These are phyloP conservation scores for Zychaea mexicana DNA, from an alignment of 371 early-diverging fungal genomes.

Conservation along the genomic window DNA sequence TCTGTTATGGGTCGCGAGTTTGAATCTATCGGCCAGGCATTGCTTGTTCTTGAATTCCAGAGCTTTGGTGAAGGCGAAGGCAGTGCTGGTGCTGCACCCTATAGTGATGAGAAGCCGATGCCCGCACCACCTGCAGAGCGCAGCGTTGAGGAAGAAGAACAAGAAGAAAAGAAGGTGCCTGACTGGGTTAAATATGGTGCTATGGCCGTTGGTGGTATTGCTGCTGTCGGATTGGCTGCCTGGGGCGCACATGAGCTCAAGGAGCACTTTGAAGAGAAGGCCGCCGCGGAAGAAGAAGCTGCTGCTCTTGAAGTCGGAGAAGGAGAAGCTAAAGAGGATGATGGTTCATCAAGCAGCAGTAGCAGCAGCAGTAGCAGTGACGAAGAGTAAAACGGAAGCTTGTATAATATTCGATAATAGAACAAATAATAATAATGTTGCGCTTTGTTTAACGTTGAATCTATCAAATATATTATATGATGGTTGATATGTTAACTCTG, in stretches of 20 bases:
- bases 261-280: conserved; percentile 31
- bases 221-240: conserved; percentile 37
- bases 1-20: conserved; percentile 20
- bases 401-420: neutral
- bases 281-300: conserved; percentile 55
- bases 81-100: neutral
- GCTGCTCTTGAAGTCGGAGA: conserved; percentile 12
- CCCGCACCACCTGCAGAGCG: neutral
- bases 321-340: conserved; percentile 52
- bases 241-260: conserved; percentile 32
- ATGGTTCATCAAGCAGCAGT: conserved; percentile 7
- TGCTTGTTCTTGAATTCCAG: conserved; percentile 19
- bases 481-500: too few relatives aligned
- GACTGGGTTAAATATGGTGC: conserved; percentile 52
- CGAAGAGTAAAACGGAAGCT: conserved; percentile 53
- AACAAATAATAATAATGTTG: too few relatives aligned
- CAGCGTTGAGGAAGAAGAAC: conserved; percentile 7
- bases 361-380: conserved; percentile 13
- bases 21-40: conserved; percentile 25
- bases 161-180: conserved; percentile 24
- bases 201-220: conserved; percentile 42
- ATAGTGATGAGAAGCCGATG: conserved; percentile 1
- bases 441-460: too few relatives aligned
- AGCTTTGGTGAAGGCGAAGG: neutral
- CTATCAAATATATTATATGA: too few relatives aligned